Evolutionary conservation across 2,329 filamentous ascomycete species (phyloP).

Genomic region (Cytospora leucostoma): DNA sequence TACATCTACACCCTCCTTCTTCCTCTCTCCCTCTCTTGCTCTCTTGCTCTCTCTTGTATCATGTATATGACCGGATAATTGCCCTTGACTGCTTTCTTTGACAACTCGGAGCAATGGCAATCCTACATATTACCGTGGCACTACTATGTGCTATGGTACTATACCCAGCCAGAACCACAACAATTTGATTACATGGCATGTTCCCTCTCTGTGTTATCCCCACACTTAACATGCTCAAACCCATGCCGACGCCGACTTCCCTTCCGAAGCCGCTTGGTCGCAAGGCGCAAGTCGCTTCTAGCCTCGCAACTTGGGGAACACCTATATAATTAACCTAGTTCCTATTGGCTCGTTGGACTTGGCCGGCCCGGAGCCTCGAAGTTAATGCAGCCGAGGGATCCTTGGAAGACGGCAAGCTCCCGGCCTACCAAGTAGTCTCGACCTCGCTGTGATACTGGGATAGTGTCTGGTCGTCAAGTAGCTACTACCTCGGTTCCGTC

Average conservation of each 20-base stretch:
- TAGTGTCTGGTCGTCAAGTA: not conserved
- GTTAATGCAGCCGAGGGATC: not conserved
- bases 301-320: not conserved
- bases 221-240: not conserved
- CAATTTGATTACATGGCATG: too few relatives aligned
- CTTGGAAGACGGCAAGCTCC: not conserved
- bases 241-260: not conserved
- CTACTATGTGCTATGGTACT: too few relatives aligned
- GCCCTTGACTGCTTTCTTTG: too few relatives aligned
- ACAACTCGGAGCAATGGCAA: too few relatives aligned
- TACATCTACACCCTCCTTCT: too few relatives aligned
- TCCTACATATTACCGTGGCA: too few relatives aligned
- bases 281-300: not conserved
- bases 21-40: too few relatives aligned
- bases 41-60: too few relatives aligned
- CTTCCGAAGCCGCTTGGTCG: too few relatives aligned
- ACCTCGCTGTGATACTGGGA: not conserved
- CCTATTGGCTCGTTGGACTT: not conserved
- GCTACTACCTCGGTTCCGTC: not conserved
- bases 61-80: too few relatives aligned
- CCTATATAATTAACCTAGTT: not conserved
- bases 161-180: too few relatives aligned
- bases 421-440: not conserved
- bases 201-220: too few relatives aligned
- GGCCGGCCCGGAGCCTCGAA: not conserved